Evolutionary conservation across 805 yeast genomes (phyloP).

Genomic region (Candida wancherniae): DNA sequence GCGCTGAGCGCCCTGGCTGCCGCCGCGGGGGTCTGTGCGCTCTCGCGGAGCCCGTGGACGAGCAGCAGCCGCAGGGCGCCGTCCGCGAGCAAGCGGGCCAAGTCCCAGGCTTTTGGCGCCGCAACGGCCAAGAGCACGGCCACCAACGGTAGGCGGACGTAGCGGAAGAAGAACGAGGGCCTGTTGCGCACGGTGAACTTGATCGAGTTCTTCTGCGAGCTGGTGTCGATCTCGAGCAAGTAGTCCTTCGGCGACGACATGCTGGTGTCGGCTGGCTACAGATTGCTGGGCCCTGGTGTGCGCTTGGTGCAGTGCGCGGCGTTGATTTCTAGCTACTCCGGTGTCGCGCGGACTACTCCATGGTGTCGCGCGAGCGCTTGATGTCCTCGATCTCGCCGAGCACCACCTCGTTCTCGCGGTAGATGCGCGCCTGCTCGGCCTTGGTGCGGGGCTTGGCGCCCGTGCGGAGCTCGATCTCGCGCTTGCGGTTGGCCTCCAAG

Average conservation of each 20-base stretch:
- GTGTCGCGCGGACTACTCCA: conserved; percentile 4
- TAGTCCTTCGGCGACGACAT: conserved; percentile 32
- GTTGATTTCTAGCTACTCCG: too few relatives aligned
- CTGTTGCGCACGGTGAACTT: conserved; percentile 14
- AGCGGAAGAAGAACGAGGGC: conserved; percentile 11
- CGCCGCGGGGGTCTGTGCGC: too few relatives aligned
- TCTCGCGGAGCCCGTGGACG: too few relatives aligned
- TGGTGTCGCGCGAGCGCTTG: conserved; percentile 19
- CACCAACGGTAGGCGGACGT: conserved; percentile 16
- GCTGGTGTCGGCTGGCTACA: background rate
- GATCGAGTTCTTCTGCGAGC: conserved; percentile 14
- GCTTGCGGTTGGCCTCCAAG: conserved; percentile 43
- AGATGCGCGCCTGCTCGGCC: conserved; percentile 46
- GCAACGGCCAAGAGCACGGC: conserved; percentile 8
- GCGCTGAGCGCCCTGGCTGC: background rate
- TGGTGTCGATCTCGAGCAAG: conserved; percentile 21
- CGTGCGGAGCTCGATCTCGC: conserved; percentile 44
- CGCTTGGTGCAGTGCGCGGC: too few relatives aligned
- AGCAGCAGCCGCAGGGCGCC: too few relatives aligned
- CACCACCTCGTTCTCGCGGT: conserved; percentile 67
- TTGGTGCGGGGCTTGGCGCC: conserved; percentile 42
- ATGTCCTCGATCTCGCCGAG: conserved; percentile 47
- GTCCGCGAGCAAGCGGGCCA: background rate
- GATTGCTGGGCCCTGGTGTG: too few relatives aligned
- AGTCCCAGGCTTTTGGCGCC: conserved; percentile 1